Base-by-base conservation (phyloP, 1,139 yeast species). In the Geotrichum candidum region DNA sequence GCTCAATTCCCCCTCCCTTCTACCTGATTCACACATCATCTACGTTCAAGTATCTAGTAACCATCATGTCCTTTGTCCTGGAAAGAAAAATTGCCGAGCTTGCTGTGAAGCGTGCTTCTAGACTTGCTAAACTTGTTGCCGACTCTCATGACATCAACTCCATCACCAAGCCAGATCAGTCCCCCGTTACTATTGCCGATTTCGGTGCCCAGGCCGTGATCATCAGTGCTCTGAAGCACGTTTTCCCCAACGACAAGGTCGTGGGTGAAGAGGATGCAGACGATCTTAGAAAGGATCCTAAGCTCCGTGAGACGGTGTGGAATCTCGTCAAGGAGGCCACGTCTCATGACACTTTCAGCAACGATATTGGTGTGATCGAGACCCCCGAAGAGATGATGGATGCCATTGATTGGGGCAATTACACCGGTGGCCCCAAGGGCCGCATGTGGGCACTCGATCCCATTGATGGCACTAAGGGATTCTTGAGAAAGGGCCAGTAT, bases 381-480 rank as follows among this genome's bases (percentile, higher is more conserved):
- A 74, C 78, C 2, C 74, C 82, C 57, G 78, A 79, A 0, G 81
- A 83, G 45, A 81, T 92, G 65, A 82, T 82, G 66, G 79, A 82
- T 11, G 80, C 87, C 53, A 89, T 94, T 65, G 97, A 92, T 73
- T 76, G 80, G 64, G 98, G 98, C 54, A 81, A 83, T 69, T 88
- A 88, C 50, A 72, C 80, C 64, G 97, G 97, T 61, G 96, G 97
- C 2, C 68, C 78, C 50, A 78, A 75, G 55, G 96, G 97, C 38
- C 80, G 98, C 66, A 85, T 89, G 74, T 94, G 99, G 99, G 96
- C 98, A 0, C 77, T 94, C 70, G 99, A 94, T 72, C 99, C 99
- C 45, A 92, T 94, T 65, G 99, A 94, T 72, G 99, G 99, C 18
- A 94, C 99, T 25, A 92, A 92, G 73, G 99, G 99, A 0, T 94